These are phyloP conservation scores for Claviceps pusilla DNA, from an alignment of 2,329 filamentous ascomycete species.

Conservation along the genomic window DNA sequence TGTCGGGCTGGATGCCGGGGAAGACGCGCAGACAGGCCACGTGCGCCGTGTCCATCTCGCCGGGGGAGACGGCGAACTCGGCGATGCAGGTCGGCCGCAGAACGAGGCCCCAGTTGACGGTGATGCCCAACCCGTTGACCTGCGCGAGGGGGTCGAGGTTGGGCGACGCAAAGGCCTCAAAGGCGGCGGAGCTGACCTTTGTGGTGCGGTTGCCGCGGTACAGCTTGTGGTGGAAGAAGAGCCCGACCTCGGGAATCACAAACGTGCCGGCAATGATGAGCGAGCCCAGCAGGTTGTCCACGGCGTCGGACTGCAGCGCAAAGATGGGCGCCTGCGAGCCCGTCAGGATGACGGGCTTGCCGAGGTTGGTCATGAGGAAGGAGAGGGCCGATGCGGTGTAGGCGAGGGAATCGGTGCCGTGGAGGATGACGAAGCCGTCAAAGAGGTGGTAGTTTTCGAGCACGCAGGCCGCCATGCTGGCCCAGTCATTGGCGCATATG, in stretches of 20 bases:
- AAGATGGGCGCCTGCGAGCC: conserved; percentile 76
- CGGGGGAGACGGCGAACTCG: conserved; percentile 57
- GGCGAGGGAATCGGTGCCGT: conserved; percentile 78
- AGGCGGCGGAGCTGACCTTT: conserved; percentile 75
- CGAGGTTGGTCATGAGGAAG: conserved; percentile 84
- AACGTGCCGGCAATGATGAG: conserved; percentile 85
- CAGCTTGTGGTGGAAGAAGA: conserved; percentile 86
- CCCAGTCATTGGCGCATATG: conserved; percentile 76
- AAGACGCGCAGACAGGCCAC: conserved; percentile 83
- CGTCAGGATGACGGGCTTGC: conserved; percentile 81
- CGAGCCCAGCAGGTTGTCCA: conserved; percentile 77
- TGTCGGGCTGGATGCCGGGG: conserved; percentile 83
- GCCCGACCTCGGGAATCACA: conserved; percentile 79
- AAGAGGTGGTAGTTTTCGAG: conserved; percentile 75
- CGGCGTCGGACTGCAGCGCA: conserved; percentile 77
- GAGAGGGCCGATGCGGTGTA: conserved; percentile 83
- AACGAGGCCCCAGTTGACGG: conserved; percentile 67
- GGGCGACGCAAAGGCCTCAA: conserved; percentile 78
- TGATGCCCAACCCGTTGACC: conserved; percentile 66
- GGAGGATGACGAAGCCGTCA: conserved; percentile 80
- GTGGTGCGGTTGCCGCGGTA: conserved; percentile 80
- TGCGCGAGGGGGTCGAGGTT: conserved; percentile 70
- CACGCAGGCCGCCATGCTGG: conserved; percentile 66
- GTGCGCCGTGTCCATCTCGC: conserved; percentile 65
- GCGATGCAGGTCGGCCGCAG: conserved; percentile 59